These are phyloP conservation scores for Cystobasidium tubakii DNA, from an alignment of 768 basidiomycete genomes.

Conservation along the genomic window DNA sequence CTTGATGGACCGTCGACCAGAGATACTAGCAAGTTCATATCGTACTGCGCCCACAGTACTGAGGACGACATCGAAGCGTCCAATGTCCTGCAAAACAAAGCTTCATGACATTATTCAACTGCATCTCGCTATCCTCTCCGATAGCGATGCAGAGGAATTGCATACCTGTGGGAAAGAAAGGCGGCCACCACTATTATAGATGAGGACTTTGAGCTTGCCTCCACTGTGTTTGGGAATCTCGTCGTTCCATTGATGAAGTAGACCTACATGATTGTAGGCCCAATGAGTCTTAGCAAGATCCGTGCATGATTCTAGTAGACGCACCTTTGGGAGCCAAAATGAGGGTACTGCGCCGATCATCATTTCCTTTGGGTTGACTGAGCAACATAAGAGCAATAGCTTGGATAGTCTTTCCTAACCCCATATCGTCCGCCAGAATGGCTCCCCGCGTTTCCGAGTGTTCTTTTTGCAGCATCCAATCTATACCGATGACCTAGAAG, in stretches of 20 bases:
- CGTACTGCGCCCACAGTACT: not conserved
- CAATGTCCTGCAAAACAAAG: not conserved
- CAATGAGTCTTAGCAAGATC: too few species aligned
- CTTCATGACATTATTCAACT: too few species aligned
- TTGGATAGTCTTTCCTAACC: not conserved
- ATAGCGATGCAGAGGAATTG: too few species aligned
- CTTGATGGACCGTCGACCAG: not conserved
- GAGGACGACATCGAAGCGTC: not conserved
- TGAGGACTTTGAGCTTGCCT: not conserved
- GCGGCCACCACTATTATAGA: too few species aligned
- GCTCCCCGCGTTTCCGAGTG: not conserved
- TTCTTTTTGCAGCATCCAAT: not conserved
- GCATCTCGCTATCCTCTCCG: too few species aligned
- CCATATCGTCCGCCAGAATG: not conserved
- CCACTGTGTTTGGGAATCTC: not conserved
- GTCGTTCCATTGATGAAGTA: not conserved
- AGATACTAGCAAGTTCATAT: not conserved
- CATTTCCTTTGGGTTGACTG: not conserved
- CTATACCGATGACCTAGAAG: not conserved
- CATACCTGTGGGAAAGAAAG: too few species aligned
- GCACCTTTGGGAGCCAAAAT: not conserved
- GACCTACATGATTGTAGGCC: not conserved
- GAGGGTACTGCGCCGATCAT: not conserved
- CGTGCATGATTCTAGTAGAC: too few species aligned
- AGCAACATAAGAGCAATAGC: not conserved